phyloP scores from a whole-genome alignment of 495 filamentous ascomycete genomes.

The Hypoxylon fragiforme region DNA sequence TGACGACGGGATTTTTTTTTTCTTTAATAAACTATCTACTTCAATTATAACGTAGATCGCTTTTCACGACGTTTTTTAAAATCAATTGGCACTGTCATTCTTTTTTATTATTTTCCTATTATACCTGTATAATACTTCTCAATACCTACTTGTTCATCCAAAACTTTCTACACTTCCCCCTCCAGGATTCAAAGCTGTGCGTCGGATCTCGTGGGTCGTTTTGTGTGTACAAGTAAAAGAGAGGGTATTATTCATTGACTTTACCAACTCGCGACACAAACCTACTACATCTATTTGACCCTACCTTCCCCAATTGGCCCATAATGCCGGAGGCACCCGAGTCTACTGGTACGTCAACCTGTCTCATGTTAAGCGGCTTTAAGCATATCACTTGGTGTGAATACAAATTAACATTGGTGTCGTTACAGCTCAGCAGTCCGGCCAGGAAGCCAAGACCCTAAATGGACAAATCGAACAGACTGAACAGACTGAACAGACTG shows the following conservation, averaged over 20 bases:
- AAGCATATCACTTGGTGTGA: background rate
- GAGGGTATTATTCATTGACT: constrained; percentile 27
- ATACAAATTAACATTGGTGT: constrained; percentile 15
- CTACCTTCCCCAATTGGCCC: constrained; percentile 9
- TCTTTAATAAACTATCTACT: constrained; percentile 20
- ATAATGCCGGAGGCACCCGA: constrained; percentile 37
- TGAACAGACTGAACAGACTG: too few relatives aligned
- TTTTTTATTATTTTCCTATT: constrained; percentile 41
- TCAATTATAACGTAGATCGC: constrained; percentile 37
- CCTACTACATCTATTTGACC: constrained; percentile 14
- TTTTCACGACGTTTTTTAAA: constrained; percentile 3
- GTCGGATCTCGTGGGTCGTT: constrained; percentile 27
- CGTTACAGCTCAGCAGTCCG: constrained; percentile 27
- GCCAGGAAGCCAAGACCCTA: constrained; percentile 27
- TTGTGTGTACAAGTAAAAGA: constrained; percentile 29
- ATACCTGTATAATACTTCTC: constrained; percentile 40
- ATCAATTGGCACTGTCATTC: constrained; percentile 35
- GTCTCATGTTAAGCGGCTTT: background rate
- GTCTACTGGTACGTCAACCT: constrained; percentile 20
- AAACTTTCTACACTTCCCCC: constrained; percentile 30
- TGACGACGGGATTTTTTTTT: too few relatives aligned
- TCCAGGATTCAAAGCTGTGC: constrained; percentile 26
- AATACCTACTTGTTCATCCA: constrained; percentile 20
- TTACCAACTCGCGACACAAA: constrained; percentile 14
- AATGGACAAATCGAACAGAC: too few relatives aligned